Evolutionary conservation across 176 grass and related monocot species (phyloP), one percentile per base, ranked within the genome.

Genomic region (Bromus sterilis): DNA sequence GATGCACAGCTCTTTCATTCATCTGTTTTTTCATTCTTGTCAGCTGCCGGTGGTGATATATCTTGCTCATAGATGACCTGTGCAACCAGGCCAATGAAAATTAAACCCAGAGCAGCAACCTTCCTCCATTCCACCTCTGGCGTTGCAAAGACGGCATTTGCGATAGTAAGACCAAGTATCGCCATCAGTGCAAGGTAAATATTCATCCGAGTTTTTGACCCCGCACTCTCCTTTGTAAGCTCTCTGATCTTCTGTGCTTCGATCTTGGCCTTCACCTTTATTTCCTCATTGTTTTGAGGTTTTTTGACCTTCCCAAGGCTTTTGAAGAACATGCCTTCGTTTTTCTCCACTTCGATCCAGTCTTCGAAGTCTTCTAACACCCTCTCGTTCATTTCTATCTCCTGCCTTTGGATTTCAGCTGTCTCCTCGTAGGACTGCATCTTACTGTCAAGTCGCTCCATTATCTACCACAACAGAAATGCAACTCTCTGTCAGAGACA

Each of bases 271-370:
- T 80, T 77, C 83, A 43, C 74, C 84, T 88, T 88, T 21, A 39
- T 80, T 74, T 82, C 83, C 51, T 71, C 80, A 16, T 84, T 85
- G 60, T 78, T 31, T 43, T 56, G 62, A 49, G 92, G 79, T 63
- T 87, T 90, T 63, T 87, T 88, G 60, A 89, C 84, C 40, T 93
- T 86, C 23, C 81, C 80, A 31, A 99, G 84, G 87, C 68, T 93
- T 87, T 99, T 90, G 87, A 95, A 99, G 76, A 99, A 99, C 77
- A 99, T 73, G 30, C 93, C 93, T 77, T 99, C 63, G 26, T 99
- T 99, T 59, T 89, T 94, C 77, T 86, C 87, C 61, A 46, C 78
- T 62, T 93, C 91, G n/a, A 99, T 99, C 83, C 86, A 81, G 11
- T 89, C 87, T 80, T 91, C 91, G 11, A 99, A 93, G 78, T 99